Percentiles rank a stretch among this genome's conserved stretches.
Conservation (phyloP, 2,329 filamentous ascomycete species). For the Colletotrichum karsti region DNA sequence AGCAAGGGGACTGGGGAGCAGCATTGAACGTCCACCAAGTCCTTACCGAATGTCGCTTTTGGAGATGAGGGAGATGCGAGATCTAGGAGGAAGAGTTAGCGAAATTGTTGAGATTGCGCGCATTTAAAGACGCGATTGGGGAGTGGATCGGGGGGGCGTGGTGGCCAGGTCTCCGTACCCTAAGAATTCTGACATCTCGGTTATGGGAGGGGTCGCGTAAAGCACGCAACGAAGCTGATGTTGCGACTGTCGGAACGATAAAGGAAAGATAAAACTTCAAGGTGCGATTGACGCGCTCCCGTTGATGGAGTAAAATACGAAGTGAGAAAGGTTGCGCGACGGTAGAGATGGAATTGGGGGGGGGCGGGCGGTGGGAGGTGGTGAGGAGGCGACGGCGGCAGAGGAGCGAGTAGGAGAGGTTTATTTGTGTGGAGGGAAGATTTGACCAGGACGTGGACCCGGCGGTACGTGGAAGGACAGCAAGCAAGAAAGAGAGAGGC, state of each 20-base stretch:
- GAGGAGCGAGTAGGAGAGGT: slow-evolving; percentile 6
- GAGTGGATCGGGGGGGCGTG: slow-evolving; percentile 33
- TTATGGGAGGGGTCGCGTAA: slow-evolving; percentile 44
- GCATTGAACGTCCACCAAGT: slow-evolving; percentile 28
- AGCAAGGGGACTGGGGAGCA: slow-evolving; percentile 20
- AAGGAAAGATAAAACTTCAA: slow-evolving; percentile 14
- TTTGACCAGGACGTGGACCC: slow-evolving; percentile 11
- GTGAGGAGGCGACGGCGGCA: slow-evolving; percentile 1
- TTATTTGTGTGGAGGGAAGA: slow-evolving; percentile 28
- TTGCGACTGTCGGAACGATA: slow-evolving; percentile 11
- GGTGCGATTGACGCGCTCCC: slow-evolving; percentile 25
- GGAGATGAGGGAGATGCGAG: slow-evolving; percentile 95
- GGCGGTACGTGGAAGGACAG: slow-evolving; percentile 17
- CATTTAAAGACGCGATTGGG: slow-evolving; percentile 35
- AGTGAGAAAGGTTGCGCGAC: background rate
- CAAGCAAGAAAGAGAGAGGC: slow-evolving; percentile 26
- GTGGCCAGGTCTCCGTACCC: slow-evolving; percentile 52
- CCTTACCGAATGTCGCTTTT: slow-evolving; percentile 95
- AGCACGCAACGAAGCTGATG: slow-evolving; percentile 44
- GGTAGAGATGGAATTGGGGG: slow-evolving; percentile 12
- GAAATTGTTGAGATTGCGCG: slow-evolving; percentile 12
- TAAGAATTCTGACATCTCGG: slow-evolving; percentile 67
- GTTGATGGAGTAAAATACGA: slow-evolving; percentile 19
- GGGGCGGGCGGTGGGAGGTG: background rate
- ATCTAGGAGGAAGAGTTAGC: slow-evolving; percentile 57